Evolutionary conservation across 371 early-diverging fungal species (phyloP).

Genomic region (Mortierella sp.): DNA sequence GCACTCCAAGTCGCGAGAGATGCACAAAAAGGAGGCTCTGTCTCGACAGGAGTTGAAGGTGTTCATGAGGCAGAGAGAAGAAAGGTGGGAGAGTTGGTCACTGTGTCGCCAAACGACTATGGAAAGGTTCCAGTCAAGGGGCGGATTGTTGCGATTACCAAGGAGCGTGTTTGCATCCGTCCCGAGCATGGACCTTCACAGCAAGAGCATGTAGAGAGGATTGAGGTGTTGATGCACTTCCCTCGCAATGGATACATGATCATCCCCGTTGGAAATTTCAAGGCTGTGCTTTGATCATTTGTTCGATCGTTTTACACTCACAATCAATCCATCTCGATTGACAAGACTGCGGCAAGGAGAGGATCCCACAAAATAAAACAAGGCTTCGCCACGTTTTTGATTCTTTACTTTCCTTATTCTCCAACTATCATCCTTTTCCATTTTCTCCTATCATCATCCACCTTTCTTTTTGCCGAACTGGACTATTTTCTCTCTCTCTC

Average conservation of each 20-base stretch:
- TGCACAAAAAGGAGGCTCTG: conserved; percentile 17
- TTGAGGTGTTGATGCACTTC: conserved; percentile 51
- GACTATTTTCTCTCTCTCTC: not conserved
- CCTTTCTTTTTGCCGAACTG: not conserved
- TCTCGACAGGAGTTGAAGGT: not conserved
- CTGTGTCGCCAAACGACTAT: conserved; percentile 64
- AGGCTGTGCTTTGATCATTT: conserved; percentile 25
- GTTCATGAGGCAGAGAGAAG: conserved; percentile 39
- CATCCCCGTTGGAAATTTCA: conserved; percentile 21
- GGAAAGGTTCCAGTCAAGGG: conserved; percentile 63
- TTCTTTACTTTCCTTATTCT: not conserved
- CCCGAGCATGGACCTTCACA: conserved; percentile 24
- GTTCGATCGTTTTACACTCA: no score
- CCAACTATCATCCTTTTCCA: no score
- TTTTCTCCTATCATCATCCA: no score
- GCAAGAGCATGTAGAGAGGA: conserved; percentile 16
- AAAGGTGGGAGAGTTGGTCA: conserved; percentile 59
- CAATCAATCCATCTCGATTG: no score
- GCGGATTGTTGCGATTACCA: conserved; percentile 54
- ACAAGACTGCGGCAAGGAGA: not conserved
- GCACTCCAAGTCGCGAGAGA: conserved; percentile 59
- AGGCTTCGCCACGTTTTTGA: not conserved
- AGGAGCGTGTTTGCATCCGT: conserved; percentile 52
- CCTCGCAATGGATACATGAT: conserved; percentile 58
- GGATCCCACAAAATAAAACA: no score